Evolutionary conservation across 2,329 filamentous ascomycete genomes (phyloP), one percentile per base, ranked within the genome.

Genomic region (Allantophomopsis cytisporea): DNA sequence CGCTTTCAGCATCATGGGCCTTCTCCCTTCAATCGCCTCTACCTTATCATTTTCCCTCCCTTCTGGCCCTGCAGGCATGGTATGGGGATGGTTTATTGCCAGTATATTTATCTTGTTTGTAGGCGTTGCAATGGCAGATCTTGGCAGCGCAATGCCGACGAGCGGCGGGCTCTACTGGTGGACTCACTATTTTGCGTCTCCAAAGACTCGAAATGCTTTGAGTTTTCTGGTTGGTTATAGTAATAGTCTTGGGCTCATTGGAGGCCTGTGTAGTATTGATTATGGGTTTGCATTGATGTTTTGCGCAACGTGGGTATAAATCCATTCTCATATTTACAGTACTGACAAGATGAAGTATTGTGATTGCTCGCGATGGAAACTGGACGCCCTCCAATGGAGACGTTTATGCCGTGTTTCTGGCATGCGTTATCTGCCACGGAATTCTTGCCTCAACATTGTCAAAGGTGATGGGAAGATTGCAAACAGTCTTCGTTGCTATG

Each of bases 51-150:
- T 76, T 47, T 74, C 70, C 4, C 60, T 78, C 32, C 71, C 73
- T 2, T 67, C 71, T 5, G 73, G 73, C 0, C 72, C 72, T 1
- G 71, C 65, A 3, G 73, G 73, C 4, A 72, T 77, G 64, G 70
- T 77, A 39, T 77, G 73, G 71, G 68, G 69, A 2, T 77, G 72
- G 73, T 69, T 77, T 43, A 53, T 68, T n/a, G 71, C 72, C 10
- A 69, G 66, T 40, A 60, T 57, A 17, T 69, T 72, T 46, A 75
- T 76, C 43, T 71, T 77, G 44, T 53, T 73, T 23, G 71, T 78
- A 38, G 71, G 71, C 2, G 58, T 77, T 34, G 71, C 73, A 16
- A 74, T 78, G 65, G 64, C 66, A 21, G 66, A 69, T 51, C 54
- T 70, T 42, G 65, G 65, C 15, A 66, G 63, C 20, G 63, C 66